Percentiles rank a stretch among this genome's conserved stretches.
Evolutionary conservation across 345 rosid species (phyloP).

Genomic region (Salix arbutifolia): DNA sequence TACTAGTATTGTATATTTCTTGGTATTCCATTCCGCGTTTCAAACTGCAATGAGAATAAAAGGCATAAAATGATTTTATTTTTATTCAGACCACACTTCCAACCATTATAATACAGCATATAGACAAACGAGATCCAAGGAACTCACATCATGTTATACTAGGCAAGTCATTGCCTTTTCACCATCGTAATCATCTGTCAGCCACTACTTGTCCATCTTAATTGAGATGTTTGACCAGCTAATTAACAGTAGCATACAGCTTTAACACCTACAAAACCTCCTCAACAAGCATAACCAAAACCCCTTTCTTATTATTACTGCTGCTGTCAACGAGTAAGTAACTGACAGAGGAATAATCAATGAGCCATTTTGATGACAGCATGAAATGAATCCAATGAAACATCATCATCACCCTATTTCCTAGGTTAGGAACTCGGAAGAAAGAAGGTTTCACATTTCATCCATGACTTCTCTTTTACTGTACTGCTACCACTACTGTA

Average conservation of each 20-base stretch:
- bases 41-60: too few relatives aligned
- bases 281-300: background rate
- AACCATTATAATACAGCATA: too few relatives aligned
- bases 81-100: too few relatives aligned
- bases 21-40: too few relatives aligned
- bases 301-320: background rate
- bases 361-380: constrained; percentile 11
- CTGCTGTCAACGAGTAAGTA: background rate
- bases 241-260: background rate
- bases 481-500: background rate
- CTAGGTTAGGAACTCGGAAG: background rate
- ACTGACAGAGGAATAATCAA: background rate
- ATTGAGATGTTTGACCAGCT: constrained; percentile 19
- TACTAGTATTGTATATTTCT: too few relatives aligned
- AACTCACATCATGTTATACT: too few relatives aligned
- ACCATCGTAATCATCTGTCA: background rate
- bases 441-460: constrained; percentile 6
- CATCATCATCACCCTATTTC: background rate
- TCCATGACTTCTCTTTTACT: constrained; percentile 12
- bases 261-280: background rate
- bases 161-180: too few relatives aligned
- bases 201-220: constrained; percentile 10
- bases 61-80: too few relatives aligned
- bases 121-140: too few relatives aligned
- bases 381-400: background rate